A percentile compares a stretch with the other conserved stretches of the same genome.
Evolutionary conservation across 2,329 filamentous ascomycete genomes (phyloP).

Genomic region (Colletotrichum orbiculare): DNA sequence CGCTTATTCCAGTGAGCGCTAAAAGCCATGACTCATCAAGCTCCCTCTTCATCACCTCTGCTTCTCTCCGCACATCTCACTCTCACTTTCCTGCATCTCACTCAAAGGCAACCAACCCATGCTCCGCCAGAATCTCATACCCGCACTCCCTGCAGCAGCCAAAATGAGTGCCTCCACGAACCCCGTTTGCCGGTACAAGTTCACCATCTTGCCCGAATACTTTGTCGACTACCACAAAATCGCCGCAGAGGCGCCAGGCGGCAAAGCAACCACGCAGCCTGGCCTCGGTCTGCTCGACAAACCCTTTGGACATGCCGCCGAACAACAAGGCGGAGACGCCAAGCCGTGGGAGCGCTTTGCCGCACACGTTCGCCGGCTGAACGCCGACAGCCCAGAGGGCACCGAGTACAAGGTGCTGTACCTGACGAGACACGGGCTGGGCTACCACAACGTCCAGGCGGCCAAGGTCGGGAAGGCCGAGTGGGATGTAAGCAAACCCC

Average conservation of each 20-base stretch:
- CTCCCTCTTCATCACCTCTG: background rate
- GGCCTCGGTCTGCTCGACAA: conserved; percentile 66
- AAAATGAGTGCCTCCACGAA: conserved; percentile 11
- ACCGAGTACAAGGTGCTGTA: conserved; percentile 65
- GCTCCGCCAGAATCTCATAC: background rate
- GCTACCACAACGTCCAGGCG: conserved; percentile 61
- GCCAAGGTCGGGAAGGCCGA: conserved; percentile 65
- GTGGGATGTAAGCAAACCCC: conserved; percentile 59
- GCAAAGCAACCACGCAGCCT: conserved; percentile 52
- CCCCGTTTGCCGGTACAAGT: conserved; percentile 11
- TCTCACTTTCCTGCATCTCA: background rate
- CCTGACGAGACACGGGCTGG: conserved; percentile 68
- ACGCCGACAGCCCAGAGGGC: conserved; percentile 51
- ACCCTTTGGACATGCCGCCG: conserved; percentile 48
- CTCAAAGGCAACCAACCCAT: background rate
- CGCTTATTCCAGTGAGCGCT: too few species aligned
- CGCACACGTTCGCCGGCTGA: conserved; percentile 58
- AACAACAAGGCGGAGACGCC: conserved; percentile 38
- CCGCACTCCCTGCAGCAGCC: conserved; percentile 4
- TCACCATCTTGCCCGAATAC: conserved; percentile 22
- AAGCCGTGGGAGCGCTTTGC: conserved; percentile 66
- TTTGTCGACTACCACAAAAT: conserved; percentile 18
- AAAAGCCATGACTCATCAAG: background rate
- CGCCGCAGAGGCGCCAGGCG: conserved; percentile 41
- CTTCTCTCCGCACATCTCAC: background rate